phyloP scores from a whole-genome alignment of 352 stramenopile genomes.

The Elongisporangium senticosum region DNA sequence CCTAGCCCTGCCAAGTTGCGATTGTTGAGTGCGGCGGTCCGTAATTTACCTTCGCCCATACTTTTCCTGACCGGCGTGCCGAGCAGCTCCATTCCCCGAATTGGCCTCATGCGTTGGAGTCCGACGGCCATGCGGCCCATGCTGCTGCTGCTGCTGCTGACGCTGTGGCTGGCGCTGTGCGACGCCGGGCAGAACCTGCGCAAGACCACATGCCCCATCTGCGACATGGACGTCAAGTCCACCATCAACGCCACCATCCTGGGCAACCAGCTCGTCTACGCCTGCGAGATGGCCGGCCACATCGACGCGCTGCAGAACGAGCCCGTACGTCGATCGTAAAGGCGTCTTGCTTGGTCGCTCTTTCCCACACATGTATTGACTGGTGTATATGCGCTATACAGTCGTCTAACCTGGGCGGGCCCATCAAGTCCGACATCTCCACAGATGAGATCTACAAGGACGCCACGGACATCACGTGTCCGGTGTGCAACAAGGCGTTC shows the following conservation, averaged over 20 bases:
- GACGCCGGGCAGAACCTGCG: slow-evolving; percentile 45
- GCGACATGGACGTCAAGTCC: slow-evolving; percentile 52
- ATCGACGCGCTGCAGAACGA: slow-evolving; percentile 76
- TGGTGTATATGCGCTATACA: slow-evolving; percentile 1
- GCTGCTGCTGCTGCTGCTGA: slow-evolving; percentile 16
- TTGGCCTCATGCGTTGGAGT: background rate
- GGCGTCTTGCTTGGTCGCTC: background rate
- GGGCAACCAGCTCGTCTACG: slow-evolving; percentile 70
- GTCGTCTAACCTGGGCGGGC: slow-evolving; percentile 34
- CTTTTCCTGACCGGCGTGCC: background rate
- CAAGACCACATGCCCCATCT: slow-evolving; percentile 39
- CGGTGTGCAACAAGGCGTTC: slow-evolving; percentile 53
- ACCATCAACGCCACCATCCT: slow-evolving; percentile 63
- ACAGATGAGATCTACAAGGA: slow-evolving; percentile 72
- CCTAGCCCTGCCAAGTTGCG: background rate
- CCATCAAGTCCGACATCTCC: slow-evolving; percentile 37
- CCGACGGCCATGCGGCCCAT: background rate
- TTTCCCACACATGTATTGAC: background rate
- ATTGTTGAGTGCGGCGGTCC: background rate
- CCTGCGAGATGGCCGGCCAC: slow-evolving; percentile 80
- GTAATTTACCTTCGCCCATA: background rate
- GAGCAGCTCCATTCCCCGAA: background rate
- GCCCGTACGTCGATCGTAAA: slow-evolving; percentile 29
- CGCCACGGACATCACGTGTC: slow-evolving; percentile 47
- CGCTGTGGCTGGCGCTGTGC: slow-evolving; percentile 14